Conservation (phyloP, 1,284 basidiomycete species). For the Phlebopus sp. region DNA sequence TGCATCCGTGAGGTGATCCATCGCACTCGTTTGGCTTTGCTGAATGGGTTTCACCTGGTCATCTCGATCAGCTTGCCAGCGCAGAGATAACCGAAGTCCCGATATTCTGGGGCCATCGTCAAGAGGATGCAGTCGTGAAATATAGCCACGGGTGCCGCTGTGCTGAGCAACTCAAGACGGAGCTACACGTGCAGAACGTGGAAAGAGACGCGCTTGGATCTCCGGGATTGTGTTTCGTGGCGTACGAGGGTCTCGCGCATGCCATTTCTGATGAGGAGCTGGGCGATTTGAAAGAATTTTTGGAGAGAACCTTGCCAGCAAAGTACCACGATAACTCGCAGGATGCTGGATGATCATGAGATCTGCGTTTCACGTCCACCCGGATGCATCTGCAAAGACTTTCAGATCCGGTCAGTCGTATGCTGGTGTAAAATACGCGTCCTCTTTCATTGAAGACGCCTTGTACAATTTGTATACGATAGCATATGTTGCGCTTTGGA, state of each 20-base stretch:
- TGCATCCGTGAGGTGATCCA: conserved; percentile 3
- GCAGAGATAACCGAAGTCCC: conserved; percentile 41
- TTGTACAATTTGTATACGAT: too few relatives aligned
- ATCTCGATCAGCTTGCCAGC: neutral
- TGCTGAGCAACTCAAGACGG: conserved; percentile 47
- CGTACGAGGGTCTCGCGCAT: conserved; percentile 59
- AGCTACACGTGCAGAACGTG: conserved; percentile 25
- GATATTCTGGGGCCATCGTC: conserved; percentile 85
- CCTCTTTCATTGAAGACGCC: too few relatives aligned
- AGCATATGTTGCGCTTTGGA: too few relatives aligned
- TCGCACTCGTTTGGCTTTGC: too few relatives aligned
- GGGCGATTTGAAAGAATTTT: conserved; percentile 55
- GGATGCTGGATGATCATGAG: too few relatives aligned
- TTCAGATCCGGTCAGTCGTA: too few relatives aligned
- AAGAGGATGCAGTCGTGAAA: conserved; percentile 65
- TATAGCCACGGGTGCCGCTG: conserved; percentile 48
- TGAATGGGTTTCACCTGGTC: too few relatives aligned
- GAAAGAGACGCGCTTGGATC: conserved; percentile 3
- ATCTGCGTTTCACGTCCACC: too few relatives aligned
- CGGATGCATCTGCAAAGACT: too few relatives aligned
- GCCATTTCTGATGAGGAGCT: conserved; percentile 54
- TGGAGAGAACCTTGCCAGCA: conserved; percentile 46
- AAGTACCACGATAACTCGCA: too few relatives aligned
- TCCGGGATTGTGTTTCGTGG: conserved; percentile 49
- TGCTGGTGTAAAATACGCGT: too few relatives aligned